Base-by-base conservation (phyloP, 306 rosid genomes). In the Cicer arietinum region DNA sequence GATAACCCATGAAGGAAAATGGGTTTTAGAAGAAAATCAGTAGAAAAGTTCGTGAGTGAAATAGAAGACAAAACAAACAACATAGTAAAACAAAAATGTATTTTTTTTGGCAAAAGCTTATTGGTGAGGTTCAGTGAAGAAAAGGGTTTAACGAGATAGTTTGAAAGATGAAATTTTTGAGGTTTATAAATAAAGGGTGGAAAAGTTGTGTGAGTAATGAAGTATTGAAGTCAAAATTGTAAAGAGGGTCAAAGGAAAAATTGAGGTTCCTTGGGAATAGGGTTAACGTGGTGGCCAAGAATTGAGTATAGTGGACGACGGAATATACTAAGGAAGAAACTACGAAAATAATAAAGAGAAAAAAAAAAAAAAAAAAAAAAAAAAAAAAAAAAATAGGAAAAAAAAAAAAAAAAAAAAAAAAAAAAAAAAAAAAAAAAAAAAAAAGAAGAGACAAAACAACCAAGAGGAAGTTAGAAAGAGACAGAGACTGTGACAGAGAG, bases 201-300 rank as follows among this genome's bases (percentile, higher is more conserved):
- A 46, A 54, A 74, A 48, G 60, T 10, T 60, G 60, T 18, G 72
- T 8, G 56, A 10, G 62, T 6, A 7, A 12, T 65, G 17, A 7
- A 16, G 58, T 77, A 17, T 12, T 22, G 42, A 12, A 54, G 75
- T 73, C 37, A 65, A 54, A 13, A 51, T 4, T 8, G 9, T 16
- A 7, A 20, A 17, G 14, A 35, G 9, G 58, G 69, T 66, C 66
- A 82, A 67, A 16, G 62, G 2, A 12, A 37, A 16, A n/a, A 9
- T 11, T 7, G n/a, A 20, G 45, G 5, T 18, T 65, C 13, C 73
- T 35, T 71, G 69, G 73, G 14, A 6, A 13, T 3, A 2, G 8
- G 74, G 72, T 64, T 60, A 74, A 76, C 86, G 79, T 79, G 84
- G 67, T 48, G 58, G 2, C 10, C 86, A 83, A 79, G 86, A 12